Evolutionary conservation across 257 asterid genomes (phyloP).

Genomic region (Ophiorrhiza pumila): DNA sequence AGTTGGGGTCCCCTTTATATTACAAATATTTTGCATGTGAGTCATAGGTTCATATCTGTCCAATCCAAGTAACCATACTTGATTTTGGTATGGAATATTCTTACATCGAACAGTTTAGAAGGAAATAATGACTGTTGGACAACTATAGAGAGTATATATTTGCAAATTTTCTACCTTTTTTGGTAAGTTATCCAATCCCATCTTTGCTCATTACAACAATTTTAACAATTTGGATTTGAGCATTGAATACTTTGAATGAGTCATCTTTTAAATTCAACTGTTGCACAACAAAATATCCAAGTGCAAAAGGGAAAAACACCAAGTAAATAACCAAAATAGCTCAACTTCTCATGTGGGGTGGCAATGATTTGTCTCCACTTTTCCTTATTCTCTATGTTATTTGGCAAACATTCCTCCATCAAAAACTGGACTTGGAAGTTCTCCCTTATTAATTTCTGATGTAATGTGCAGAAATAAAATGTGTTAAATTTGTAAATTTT

Average conservation of each 20-base stretch:
- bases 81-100: neutral
- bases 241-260: neutral
- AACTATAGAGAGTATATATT: neutral
- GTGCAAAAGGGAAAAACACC: neutral
- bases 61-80: neutral
- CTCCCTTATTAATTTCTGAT: neutral
- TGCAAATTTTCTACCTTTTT: neutral
- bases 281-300: neutral
- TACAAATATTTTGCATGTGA: constrained; percentile 13
- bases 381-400: neutral
- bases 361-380: neutral
- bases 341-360: neutral
- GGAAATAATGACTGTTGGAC: constrained; percentile 3
- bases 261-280: neutral
- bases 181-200: neutral
- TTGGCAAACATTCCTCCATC: neutral
- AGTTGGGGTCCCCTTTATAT: neutral
- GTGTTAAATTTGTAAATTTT: neutral
- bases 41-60: neutral
- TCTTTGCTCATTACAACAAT: neutral
- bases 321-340: too few species aligned
- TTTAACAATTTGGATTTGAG: neutral
- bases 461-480: neutral
- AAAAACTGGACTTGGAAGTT: neutral
- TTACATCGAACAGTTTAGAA: neutral